phyloP scores from a whole-genome alignment of 139 green algal species.

The Zygnema circumcarinatum region DNA sequence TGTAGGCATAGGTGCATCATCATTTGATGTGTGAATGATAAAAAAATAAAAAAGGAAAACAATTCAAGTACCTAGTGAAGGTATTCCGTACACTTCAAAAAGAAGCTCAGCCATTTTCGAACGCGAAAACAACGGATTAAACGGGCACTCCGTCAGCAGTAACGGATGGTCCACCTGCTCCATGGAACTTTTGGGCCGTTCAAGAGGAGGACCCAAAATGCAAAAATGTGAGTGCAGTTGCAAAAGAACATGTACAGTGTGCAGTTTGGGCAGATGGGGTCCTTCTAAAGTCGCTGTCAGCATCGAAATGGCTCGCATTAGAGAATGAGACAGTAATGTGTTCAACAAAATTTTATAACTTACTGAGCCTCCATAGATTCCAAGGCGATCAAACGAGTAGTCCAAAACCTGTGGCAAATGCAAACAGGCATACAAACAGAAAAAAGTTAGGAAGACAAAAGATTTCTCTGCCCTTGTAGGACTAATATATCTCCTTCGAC shows the following conservation, averaged over 20 bases:
- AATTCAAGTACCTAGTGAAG: conserved; percentile 24
- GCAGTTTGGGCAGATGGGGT: no score
- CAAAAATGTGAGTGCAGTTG: background rate
- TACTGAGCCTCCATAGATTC: conserved; percentile 20
- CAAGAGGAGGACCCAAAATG: background rate
- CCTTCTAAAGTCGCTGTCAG: no score
- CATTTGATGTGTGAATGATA: conserved; percentile 4
- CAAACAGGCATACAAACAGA: background rate
- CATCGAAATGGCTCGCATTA: background rate
- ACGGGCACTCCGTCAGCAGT: conserved; percentile 50
- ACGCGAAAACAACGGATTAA: conserved; percentile 38
- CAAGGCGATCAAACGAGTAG: conserved; percentile 51
- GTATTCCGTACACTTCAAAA: conserved; percentile 59
- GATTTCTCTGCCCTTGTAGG: no score
- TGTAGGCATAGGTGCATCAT: no score
- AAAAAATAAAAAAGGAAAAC: conserved; percentile 14
- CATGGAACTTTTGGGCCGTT: background rate
- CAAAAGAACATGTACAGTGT: conserved; percentile 12
- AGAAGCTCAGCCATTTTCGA: conserved; percentile 57
- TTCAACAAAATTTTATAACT: conserved; percentile 1
- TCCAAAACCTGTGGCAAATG: conserved; percentile 49
- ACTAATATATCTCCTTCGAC: no score
- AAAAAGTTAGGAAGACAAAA: no score
- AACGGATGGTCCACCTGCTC: conserved; percentile 55
- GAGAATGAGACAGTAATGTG: background rate